Evolutionary conservation across 148 eudicot species (phyloP).

Genomic region (Euryodendron excelsum): DNA sequence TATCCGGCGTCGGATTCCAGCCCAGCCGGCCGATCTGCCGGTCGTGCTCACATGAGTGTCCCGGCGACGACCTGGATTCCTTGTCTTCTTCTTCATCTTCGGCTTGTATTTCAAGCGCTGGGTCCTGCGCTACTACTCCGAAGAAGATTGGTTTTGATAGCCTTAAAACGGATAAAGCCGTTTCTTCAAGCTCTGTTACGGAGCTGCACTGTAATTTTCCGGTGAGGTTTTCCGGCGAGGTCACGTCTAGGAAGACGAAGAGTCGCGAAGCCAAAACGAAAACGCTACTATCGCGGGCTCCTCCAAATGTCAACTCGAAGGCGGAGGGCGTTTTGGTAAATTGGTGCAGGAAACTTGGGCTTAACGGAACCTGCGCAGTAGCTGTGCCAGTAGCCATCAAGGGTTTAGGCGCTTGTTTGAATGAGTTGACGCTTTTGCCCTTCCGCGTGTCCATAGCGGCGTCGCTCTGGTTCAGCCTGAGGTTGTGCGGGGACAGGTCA

Average conservation of each 20-base stretch:
- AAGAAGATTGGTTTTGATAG: not conserved
- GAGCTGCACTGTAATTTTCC: not conserved
- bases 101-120: conserved; percentile 30
- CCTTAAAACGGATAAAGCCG: too few relatives aligned
- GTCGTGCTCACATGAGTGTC: conserved; percentile 26
- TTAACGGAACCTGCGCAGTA: conserved; percentile 6
- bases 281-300: not conserved
- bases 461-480: conserved; percentile 52
- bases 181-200: too few relatives aligned
- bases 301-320: conserved; percentile 20
- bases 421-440: conserved; percentile 37
- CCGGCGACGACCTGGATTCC: conserved; percentile 17
- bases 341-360: conserved; percentile 48
- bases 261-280: not conserved
- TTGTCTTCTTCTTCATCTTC: conserved; percentile 24
- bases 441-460: conserved; percentile 46
- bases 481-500: conserved; percentile 22
- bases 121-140: conserved; percentile 9
- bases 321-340: conserved; percentile 55
- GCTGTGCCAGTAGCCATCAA: conserved; percentile 29
- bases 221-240: conserved; percentile 4
- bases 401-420: conserved; percentile 19
- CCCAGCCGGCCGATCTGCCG: conserved; percentile 10
- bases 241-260: conserved; percentile 20
- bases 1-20: conserved; percentile 30